Evolutionary conservation across 139 green algal species (phyloP), one percentile per base, ranked within the genome.

Genomic region (Axilococcus clingmanii): DNA sequence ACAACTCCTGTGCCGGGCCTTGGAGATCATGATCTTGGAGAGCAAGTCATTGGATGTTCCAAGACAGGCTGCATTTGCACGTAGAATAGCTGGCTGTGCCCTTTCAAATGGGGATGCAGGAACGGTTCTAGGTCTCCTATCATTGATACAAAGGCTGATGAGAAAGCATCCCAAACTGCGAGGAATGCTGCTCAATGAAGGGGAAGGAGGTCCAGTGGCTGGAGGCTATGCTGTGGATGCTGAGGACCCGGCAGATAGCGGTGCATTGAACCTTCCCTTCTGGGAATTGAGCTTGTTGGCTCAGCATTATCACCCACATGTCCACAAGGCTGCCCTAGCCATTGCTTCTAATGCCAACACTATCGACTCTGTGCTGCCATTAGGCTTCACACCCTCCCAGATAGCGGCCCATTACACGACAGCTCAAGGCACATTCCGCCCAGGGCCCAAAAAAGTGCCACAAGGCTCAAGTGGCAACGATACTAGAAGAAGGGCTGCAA

Each of bases 131-230:
- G 72, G 57, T 4, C 37, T 72, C n/a, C 33, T 74, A 2, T 62
- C 40, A 12, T 46, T 81, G 4, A 35, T 81, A 28, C 55, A 77
- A 25, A 42, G 66, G 34, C 40, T 75, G 42, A 52, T 77, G n/a
- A 50, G 56, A 47, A 33, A 65, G 15, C 72, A 84, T 52, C 64
- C 66, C 9, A 67, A 68, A 27, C 71, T 93, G 37, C 37, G 64
- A 17, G 48, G 48, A 48, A 60, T 86, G 69, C 65, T 93, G 37
- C 75, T 87, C 27, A 73, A 80, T 47, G 83, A 88, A 35, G 64
- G 67, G 7, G 81, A 69, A 36, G n/a, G 19, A 27, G 44, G 23
- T 65, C 66, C 4, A 68, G 75, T 3, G 52, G 77, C 8, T 71
- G 70, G 3, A 59, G 33, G 34, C 1, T 36, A 51, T 36, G 23